Conservation (phyloP, 176 grass and related monocot species). For the Ensete glaucum region DNA sequence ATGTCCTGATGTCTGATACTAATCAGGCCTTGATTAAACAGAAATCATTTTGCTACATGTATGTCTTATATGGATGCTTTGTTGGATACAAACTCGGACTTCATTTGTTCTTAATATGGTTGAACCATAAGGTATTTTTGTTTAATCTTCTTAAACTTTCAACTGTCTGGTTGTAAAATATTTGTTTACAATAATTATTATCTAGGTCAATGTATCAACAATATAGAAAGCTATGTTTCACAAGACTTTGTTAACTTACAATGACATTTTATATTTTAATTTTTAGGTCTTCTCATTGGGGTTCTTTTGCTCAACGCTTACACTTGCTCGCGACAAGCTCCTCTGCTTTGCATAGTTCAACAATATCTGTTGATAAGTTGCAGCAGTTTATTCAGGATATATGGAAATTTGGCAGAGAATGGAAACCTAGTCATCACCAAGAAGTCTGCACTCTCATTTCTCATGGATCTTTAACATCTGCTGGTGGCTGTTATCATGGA, state of each 20-base stretch:
- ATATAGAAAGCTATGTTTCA: too few species aligned
- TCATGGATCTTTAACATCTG: slow-evolving; percentile 37
- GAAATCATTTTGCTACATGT: too few species aligned
- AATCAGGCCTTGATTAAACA: too few species aligned
- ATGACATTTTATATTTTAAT: background rate
- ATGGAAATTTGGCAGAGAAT: slow-evolving; percentile 28
- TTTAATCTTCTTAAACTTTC: background rate
- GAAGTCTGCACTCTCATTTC: slow-evolving; percentile 33
- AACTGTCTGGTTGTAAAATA: background rate
- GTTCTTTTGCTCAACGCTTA: slow-evolving; percentile 45
- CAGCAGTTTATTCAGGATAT: slow-evolving; percentile 41
- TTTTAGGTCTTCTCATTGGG: slow-evolving; percentile 70
- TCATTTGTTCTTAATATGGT: background rate
- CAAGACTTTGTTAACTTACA: slow-evolving; percentile 16
- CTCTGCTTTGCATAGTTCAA: slow-evolving; percentile 50
- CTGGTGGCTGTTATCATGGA: slow-evolving; percentile 43
- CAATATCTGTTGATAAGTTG: slow-evolving; percentile 44
- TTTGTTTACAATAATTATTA: background rate
- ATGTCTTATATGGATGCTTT: background rate
- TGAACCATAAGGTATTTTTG: background rate
- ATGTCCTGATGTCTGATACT: too few species aligned
- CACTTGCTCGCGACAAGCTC: slow-evolving; percentile 59
- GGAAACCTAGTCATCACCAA: slow-evolving; percentile 37
- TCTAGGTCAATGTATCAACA: background rate
- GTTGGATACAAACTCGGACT: background rate